Conservation (phyloP, 257 asterid species). For the Perilla frutescens region DNA sequence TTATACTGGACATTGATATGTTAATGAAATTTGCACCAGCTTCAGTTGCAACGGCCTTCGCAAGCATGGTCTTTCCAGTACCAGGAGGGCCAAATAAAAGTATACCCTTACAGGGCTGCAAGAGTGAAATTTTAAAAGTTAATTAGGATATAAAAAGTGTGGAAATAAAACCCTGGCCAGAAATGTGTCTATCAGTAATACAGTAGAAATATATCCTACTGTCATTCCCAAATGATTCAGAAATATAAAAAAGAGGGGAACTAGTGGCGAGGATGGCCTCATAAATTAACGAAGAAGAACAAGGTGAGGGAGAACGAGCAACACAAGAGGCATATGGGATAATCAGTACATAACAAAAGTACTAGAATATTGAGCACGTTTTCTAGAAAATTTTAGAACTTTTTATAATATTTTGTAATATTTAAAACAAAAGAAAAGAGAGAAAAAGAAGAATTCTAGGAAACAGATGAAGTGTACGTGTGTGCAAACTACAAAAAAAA, state of each 20-base stretch:
- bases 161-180: neutral
- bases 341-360: neutral
- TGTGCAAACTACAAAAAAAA: too few relatives aligned
- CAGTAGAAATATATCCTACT: neutral
- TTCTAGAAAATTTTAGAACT: neutral
- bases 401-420: too few relatives aligned
- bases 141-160: neutral
- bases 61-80: constrained; percentile 94
- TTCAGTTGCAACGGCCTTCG: constrained; percentile 95
- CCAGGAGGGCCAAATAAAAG: constrained; percentile 93
- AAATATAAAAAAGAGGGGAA: constrained; percentile 1
- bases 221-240: constrained; percentile 16
- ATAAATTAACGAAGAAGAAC: neutral
- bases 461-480: too few relatives aligned
- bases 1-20: constrained; percentile 90
- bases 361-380: neutral
- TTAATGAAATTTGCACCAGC: constrained; percentile 93
- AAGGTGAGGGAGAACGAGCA: constrained; percentile 16
- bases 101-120: constrained; percentile 94
- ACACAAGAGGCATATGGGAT: neutral
- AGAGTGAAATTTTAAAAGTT: constrained; percentile 23
- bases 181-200: constrained; percentile 9
- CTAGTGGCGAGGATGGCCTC: constrained; percentile 18
- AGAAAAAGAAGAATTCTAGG: too few relatives aligned
- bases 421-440: too few relatives aligned